Conservation (phyloP, 129 eudicot species). For the Smallanthus sonchifolius region DNA sequence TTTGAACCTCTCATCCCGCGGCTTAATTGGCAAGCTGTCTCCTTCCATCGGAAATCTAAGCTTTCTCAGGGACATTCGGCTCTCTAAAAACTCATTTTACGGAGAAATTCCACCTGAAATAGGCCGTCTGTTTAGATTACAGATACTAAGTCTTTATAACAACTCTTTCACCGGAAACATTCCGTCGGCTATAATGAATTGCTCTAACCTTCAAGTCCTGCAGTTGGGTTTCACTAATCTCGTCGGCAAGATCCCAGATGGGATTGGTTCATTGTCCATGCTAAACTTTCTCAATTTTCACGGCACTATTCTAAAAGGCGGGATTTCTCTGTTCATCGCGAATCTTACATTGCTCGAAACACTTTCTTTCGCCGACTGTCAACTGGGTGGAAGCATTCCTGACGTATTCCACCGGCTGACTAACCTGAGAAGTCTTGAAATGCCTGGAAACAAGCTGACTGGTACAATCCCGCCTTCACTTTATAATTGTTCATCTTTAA, state of each 20-base stretch:
- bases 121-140: slow-evolving; percentile 17
- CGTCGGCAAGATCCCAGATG: slow-evolving; percentile 17
- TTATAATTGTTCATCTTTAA: neutral
- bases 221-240: slow-evolving; percentile 11
- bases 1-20: slow-evolving; percentile 4
- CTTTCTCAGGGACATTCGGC: slow-evolving; percentile 10
- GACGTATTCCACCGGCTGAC: neutral
- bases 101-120: slow-evolving; percentile 25
- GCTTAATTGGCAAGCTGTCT: slow-evolving; percentile 27
- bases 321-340: slow-evolving; percentile 19
- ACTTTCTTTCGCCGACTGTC: neutral
- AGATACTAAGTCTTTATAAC: slow-evolving; percentile 3
- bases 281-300: neutral
- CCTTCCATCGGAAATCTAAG: slow-evolving; percentile 36
- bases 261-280: slow-evolving; percentile 10
- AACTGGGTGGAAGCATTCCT: slow-evolving; percentile 28
- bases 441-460: slow-evolving; percentile 14
- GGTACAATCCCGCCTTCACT: slow-evolving; percentile 32
- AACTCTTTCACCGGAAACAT: slow-evolving; percentile 24
- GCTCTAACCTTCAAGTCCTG: slow-evolving; percentile 20
- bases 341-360: slow-evolving; percentile 13
- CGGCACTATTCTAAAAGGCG: slow-evolving; percentile 16
- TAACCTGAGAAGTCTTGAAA: neutral
- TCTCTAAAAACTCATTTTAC: slow-evolving; percentile 21
- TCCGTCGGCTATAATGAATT: slow-evolving; percentile 15